Evolutionary conservation across 192 early-diverging fungal genomes (phyloP).

Genomic region (Coemansia sp.): DNA sequence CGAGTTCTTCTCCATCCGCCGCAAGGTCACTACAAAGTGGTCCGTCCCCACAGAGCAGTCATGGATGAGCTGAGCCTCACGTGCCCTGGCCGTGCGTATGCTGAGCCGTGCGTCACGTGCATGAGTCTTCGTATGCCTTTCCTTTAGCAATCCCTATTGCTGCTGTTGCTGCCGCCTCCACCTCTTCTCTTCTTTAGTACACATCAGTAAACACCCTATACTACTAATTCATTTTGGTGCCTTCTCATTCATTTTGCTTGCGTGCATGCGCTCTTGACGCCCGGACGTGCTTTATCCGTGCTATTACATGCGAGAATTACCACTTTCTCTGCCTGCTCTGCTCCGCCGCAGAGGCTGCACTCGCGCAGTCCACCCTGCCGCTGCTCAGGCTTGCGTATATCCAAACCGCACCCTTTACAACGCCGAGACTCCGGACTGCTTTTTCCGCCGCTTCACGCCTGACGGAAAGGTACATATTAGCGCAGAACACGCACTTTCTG

Average conservation of each 20-base stretch:
- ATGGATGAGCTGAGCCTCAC: slow-evolving; percentile 52
- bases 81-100: too few species aligned
- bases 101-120: too few species aligned
- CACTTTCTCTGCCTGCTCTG: slow-evolving; percentile 15
- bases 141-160: too few species aligned
- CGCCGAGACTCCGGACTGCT: slow-evolving; percentile 46
- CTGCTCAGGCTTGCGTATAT: slow-evolving; percentile 24
- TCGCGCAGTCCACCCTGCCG: neutral
- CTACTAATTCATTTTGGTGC: too few species aligned
- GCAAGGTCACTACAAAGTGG: slow-evolving; percentile 81
- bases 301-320: too few species aligned
- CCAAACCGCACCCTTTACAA: slow-evolving; percentile 47
- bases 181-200: too few species aligned
- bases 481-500: too few species aligned
- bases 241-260: neutral
- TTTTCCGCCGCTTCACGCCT: slow-evolving; percentile 42
- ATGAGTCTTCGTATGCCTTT: neutral
- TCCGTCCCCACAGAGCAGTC: slow-evolving; percentile 54
- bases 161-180: neutral
- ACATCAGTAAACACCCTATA: too few species aligned
- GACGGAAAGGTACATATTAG: slow-evolving; percentile 49
- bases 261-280: too few species aligned
- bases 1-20: slow-evolving; percentile 68
- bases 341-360: slow-evolving; percentile 15
- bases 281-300: too few species aligned